These are phyloP conservation scores for Pestalotiopsis sp. DNA, from an alignment of 2,329 filamentous ascomycete genomes.

Conservation along the genomic window DNA sequence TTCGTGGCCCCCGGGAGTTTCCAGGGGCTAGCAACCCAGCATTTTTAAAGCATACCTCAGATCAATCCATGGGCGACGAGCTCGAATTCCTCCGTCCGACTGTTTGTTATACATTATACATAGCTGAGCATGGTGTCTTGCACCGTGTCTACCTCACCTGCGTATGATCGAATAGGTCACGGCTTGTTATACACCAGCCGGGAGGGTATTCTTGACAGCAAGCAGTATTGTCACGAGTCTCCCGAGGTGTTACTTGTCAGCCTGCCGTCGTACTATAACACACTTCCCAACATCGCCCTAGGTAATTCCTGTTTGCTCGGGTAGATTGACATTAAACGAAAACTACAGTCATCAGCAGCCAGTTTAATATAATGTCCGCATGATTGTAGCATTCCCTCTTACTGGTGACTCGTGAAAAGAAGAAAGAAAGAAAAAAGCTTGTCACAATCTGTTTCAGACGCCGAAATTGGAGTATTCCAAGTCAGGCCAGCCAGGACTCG, in stretches of 20 bases:
- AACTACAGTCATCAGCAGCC: neutral
- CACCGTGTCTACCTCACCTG: neutral
- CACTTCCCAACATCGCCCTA: neutral
- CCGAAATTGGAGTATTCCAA: slow-evolving; percentile 10
- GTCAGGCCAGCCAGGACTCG: slow-evolving; percentile 10
- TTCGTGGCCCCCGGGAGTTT: neutral
- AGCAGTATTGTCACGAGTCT: neutral
- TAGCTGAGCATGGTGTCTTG: neutral
- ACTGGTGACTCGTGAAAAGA: neutral
- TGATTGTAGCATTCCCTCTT: neutral
- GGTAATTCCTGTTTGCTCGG: neutral
- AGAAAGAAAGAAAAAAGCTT: neutral
- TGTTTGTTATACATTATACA: neutral
- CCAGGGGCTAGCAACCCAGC: neutral
- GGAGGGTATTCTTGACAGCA: neutral
- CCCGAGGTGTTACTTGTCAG: neutral
- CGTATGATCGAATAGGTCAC: neutral
- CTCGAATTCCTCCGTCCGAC: neutral
- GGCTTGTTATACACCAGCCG: neutral
- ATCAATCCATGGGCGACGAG: neutral
- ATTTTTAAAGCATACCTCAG: neutral
- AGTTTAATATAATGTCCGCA: neutral
- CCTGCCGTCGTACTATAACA: neutral
- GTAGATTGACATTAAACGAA: neutral
- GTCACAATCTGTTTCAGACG: slow-evolving; percentile 9